phyloP scores from a whole-genome alignment of 2,329 filamentous ascomycete genomes.

The Calonectria hawksworthii region DNA sequence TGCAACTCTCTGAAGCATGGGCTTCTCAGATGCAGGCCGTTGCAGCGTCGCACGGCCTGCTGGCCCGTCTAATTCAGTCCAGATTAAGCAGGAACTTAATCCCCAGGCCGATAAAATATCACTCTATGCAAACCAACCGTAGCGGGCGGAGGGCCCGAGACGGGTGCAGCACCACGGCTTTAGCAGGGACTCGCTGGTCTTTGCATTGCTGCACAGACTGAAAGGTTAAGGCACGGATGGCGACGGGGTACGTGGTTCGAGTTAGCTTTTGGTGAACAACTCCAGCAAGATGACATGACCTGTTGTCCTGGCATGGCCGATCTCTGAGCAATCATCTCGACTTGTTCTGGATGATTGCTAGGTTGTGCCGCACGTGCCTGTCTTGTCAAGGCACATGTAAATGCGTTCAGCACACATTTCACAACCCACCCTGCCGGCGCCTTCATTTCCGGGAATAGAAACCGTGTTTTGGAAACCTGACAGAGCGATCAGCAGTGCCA shows the following conservation, averaged over 20 bases:
- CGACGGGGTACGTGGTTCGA: constrained; percentile 18
- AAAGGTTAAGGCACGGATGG: constrained; percentile 23
- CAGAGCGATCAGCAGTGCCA: background rate
- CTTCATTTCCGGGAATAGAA: constrained; percentile 23
- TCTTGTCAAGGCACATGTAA: background rate
- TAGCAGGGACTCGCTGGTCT: constrained; percentile 9
- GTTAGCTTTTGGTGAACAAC: background rate
- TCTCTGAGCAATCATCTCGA: constrained; percentile 15
- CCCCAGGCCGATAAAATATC: constrained; percentile 7
- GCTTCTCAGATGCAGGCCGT: constrained; percentile 1
- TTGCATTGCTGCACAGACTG: constrained; percentile 14
- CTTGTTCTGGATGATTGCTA: background rate
- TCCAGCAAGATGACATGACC: constrained; percentile 1
- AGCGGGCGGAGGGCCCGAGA: constrained; percentile 26
- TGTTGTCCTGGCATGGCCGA: constrained; percentile 10
- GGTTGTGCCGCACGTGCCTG: background rate
- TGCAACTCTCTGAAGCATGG: background rate
- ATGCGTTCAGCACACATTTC: background rate
- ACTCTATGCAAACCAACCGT: constrained; percentile 16
- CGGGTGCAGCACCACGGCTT: constrained; percentile 7
- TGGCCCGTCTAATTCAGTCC: background rate
- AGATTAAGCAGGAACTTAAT: constrained; percentile 12
- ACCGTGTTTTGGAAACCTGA: background rate
- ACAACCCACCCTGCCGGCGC: background rate
- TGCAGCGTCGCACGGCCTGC: background rate